These are phyloP conservation scores for Zhuliangozyma parablackwelliae DNA, from an alignment of 1,139 yeast species.

Conservation along the genomic window DNA sequence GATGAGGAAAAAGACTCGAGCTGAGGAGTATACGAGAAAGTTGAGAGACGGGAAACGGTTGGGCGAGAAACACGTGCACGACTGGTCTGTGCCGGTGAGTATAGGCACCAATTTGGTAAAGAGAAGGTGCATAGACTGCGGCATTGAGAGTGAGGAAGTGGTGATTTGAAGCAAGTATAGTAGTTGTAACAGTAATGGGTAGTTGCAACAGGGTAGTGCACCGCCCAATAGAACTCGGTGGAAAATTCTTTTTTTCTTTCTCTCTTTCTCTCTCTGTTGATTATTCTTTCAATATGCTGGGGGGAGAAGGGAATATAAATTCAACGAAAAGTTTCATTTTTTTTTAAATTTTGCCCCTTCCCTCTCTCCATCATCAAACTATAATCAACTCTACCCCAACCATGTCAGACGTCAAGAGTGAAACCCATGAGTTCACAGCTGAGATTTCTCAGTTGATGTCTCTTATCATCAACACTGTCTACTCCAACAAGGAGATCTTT, in stretches of 20 bases:
- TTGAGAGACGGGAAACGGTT: constrained; percentile 52
- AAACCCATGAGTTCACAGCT: constrained; percentile 97
- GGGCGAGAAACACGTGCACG: constrained; percentile 64
- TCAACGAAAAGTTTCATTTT: no score
- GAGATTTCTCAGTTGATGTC: constrained; percentile 99
- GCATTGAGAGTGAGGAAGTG: constrained; percentile 75
- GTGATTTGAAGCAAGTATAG: constrained; percentile 8
- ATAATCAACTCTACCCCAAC: constrained; percentile 1
- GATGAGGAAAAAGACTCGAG: constrained; percentile 88
- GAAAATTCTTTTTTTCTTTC: constrained; percentile 1
- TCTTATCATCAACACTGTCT: constrained; percentile 98
- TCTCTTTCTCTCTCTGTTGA: background rate
- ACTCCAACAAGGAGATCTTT: constrained; percentile 98
- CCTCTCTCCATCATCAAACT: background rate
- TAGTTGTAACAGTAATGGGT: no score
- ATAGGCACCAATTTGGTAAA: constrained; percentile 46
- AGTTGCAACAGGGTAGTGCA: background rate
- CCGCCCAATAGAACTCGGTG: constrained; percentile 2
- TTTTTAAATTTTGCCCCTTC: no score
- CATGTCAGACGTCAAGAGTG: constrained; percentile 62
- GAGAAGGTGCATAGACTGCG: constrained; percentile 76
- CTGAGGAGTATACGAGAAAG: constrained; percentile 80
- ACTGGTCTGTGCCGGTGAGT: constrained; percentile 55
- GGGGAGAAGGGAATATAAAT: no score
- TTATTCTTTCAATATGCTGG: no score